Evolutionary conservation across 176 grass and related monocot genomes (phyloP), one percentile per base, ranked within the genome.

Genomic region (barley (Hordeum vulgare)): DNA sequence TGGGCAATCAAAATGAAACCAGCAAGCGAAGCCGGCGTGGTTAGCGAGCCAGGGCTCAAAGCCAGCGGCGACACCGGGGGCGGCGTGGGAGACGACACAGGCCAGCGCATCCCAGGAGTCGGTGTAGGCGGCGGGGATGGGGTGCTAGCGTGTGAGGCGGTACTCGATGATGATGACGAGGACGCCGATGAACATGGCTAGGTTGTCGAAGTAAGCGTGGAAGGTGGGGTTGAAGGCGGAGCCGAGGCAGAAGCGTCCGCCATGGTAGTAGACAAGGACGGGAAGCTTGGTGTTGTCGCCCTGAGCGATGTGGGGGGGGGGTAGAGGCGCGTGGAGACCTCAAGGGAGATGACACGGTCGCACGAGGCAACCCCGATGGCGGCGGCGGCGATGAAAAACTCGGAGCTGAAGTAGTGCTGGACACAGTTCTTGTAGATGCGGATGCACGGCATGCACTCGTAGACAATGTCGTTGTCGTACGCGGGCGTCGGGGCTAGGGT

Each of bases 121-220:
- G 3, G 67, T 61, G 27, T 86, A 86, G 11, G 85, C 89, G 29
- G 84, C 72, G 10, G 91, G 91, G 67, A 97, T 42, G 10, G 71
- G 90, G 88, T 93, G 86, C 84, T 93, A 92, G 1, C 92, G 95
- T 0, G 90, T 70, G 76, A 88, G 95, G 51, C 95, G 70, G 77
- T 94, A 97, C 73, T 88, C 84, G 44, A 94, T 84, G 28, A 88
- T 93, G 49, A 94, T 83, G 75, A 89, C 81, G 73, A 92, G 63
- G 24, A 69, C 83, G 37, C 56, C 61, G 39, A 83, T 83, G 61
- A 74, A 79, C 28, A 78, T 59, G 8, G 83, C 75, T 59, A 92
- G 78, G 59, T 1, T 39, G 90, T 83, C 86, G 86, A 92, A 83
- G 83, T 86, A 89, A 49, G 82, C 79, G 79, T 92, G 83, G 86